phyloP scores from a whole-genome alignment of 2,329 filamentous ascomycete genomes.

The Verticillium nubilum region DNA sequence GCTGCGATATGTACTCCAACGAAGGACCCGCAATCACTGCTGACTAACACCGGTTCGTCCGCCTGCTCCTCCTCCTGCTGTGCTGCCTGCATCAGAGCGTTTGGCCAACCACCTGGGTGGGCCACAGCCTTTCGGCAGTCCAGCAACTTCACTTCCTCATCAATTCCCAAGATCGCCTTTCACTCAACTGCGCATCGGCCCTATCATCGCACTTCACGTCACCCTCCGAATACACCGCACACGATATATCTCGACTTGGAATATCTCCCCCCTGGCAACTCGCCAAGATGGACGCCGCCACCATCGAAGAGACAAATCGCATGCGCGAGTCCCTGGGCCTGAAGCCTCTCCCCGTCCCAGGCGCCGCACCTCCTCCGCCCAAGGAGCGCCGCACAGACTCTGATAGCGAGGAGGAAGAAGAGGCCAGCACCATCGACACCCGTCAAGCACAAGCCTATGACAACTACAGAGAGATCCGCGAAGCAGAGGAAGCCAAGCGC shows the following conservation, averaged over 20 bases:
- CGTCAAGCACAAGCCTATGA: constrained; percentile 67
- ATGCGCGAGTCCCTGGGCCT: constrained; percentile 85
- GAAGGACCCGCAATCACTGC: neutral
- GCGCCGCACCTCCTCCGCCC: constrained; percentile 38
- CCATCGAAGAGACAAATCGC: constrained; percentile 91
- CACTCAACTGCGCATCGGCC: neutral
- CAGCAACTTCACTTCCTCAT: neutral
- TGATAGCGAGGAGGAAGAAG: constrained; percentile 55
- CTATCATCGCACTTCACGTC: neutral
- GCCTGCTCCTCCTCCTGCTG: no score
- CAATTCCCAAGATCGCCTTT: neutral
- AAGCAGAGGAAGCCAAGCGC: constrained; percentile 70
- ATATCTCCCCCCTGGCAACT: neutral
- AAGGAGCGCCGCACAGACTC: constrained; percentile 30
- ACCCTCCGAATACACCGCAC: neutral
- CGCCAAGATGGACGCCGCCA: constrained; percentile 56
- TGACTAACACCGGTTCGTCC: neutral
- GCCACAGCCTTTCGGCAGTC: neutral
- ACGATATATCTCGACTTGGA: neutral
- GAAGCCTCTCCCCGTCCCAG: constrained; percentile 82
- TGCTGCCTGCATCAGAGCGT: neutral
- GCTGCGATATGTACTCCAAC: constrained; percentile 1
- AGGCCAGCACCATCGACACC: constrained; percentile 79
- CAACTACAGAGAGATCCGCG: constrained; percentile 62
- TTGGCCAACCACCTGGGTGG: neutral